These are phyloP conservation scores for Chytriomyces sp. DNA, from an alignment of 192 early-diverging fungal genomes.

Conservation along the genomic window DNA sequence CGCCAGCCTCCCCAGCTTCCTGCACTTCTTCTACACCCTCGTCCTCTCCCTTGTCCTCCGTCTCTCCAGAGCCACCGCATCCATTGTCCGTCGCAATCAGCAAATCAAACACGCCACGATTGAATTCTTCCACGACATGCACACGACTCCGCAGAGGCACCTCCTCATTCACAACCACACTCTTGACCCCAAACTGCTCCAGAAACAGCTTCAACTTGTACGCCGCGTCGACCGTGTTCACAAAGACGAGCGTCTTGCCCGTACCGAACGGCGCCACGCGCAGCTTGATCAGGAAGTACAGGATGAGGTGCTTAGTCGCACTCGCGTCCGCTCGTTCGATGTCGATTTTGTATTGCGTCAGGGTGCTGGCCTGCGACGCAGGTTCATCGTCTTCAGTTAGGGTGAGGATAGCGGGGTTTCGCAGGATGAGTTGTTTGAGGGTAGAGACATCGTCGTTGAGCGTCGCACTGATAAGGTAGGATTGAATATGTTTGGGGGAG, in stretches of 20 bases:
- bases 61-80: slow-evolving; percentile 44
- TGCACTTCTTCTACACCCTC: slow-evolving; percentile 33
- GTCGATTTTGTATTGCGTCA: slow-evolving; percentile 78
- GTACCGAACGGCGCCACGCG: slow-evolving; percentile 72
- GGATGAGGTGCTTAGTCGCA: slow-evolving; percentile 74
- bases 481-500: slow-evolving; percentile 87
- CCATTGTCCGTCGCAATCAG: slow-evolving; percentile 93
- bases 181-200: slow-evolving; percentile 93
- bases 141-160: slow-evolving; percentile 85
- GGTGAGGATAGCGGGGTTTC: slow-evolving; percentile 84
- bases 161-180: slow-evolving; percentile 93
- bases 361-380: slow-evolving; percentile 36
- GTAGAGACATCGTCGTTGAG: slow-evolving; percentile 82
- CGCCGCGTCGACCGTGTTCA: slow-evolving; percentile 92
- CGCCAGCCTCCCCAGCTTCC: slow-evolving; percentile 24
- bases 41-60: slow-evolving; percentile 41
- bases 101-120: slow-evolving; percentile 92
- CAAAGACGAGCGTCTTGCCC: slow-evolving; percentile 93
- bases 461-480: slow-evolving; percentile 93
- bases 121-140: slow-evolving; percentile 97
- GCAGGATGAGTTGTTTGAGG: slow-evolving; percentile 80
- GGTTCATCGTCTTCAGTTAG: slow-evolving; percentile 68
- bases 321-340: slow-evolving; percentile 68
- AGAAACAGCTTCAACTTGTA: slow-evolving; percentile 92
- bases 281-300: slow-evolving; percentile 89